phyloP scores from a whole-genome alignment of 2,329 filamentous ascomycete species.

The Raffaelea deltoideospora region DNA sequence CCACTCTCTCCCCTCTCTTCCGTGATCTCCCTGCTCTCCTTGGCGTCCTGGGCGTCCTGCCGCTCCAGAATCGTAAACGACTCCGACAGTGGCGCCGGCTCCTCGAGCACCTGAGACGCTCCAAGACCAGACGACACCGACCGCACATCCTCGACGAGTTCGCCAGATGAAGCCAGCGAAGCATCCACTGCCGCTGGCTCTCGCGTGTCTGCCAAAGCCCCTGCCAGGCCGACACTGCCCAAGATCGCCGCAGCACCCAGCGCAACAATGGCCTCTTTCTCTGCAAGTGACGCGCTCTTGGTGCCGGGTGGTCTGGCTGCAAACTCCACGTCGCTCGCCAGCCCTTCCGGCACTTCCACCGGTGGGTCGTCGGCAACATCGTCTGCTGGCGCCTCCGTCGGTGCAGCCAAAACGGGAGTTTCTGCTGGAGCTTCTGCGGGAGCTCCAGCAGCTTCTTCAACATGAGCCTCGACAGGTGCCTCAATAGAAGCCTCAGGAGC shows the following conservation, averaged over 20 bases:
- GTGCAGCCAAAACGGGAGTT: neutral
- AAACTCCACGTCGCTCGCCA: too few relatives aligned
- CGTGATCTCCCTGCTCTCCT: too few relatives aligned
- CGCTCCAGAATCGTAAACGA: conserved; percentile 4
- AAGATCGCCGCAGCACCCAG: conserved; percentile 5
- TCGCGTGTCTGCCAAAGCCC: neutral
- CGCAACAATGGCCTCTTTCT: conserved; percentile 2
- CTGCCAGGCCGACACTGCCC: conserved; percentile 5
- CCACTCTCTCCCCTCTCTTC: too few relatives aligned
- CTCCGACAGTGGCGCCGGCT: conserved; percentile 1
- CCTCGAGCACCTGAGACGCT: conserved; percentile 2
- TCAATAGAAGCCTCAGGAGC: neutral
- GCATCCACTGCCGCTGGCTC: conserved; percentile 4
- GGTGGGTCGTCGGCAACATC: neutral
- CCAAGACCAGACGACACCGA: conserved; percentile 5
- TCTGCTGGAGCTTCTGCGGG: neutral
- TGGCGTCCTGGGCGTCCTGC: too few relatives aligned
- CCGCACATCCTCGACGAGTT: conserved; percentile 6
- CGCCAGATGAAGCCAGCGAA: conserved; percentile 3
- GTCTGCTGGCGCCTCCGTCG: neutral
- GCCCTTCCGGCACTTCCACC: neutral
- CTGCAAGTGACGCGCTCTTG: neutral
- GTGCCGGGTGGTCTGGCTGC: neutral
- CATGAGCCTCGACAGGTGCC: neutral
- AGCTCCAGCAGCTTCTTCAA: neutral